Evolutionary conservation across 495 filamentous ascomycete species (phyloP).

Genomic region (Amniculicola lignicola): DNA sequence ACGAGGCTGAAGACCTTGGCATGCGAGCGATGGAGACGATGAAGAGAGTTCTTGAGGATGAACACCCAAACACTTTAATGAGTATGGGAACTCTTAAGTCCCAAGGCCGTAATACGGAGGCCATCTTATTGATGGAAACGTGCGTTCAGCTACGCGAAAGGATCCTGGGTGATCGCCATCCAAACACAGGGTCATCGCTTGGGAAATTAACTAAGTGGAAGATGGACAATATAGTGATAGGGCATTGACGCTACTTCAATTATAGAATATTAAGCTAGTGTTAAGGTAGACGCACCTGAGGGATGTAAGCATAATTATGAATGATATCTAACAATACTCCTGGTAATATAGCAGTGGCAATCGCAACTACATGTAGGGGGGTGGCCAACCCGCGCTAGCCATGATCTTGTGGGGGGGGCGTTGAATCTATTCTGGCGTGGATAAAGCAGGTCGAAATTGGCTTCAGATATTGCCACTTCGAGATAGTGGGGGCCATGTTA

Average conservation of each 20-base stretch:
- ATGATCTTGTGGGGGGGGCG: too few species aligned
- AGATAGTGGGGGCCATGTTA: too few species aligned
- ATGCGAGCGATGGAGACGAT: neutral
- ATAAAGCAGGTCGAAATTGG: too few species aligned
- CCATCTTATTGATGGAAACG: constrained; percentile 10
- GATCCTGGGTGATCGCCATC: constrained; percentile 14
- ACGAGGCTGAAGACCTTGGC: constrained; percentile 12
- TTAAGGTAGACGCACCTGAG: too few species aligned
- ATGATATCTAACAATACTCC: too few species aligned
- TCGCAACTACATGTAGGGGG: too few species aligned
- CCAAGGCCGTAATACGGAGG: constrained; percentile 18
- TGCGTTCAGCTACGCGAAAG: constrained; percentile 10
- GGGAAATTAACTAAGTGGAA: neutral
- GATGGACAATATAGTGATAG: neutral
- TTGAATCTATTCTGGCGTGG: too few species aligned
- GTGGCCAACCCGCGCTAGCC: too few species aligned
- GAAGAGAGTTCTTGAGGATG: neutral
- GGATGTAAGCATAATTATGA: too few species aligned
- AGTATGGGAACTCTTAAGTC: neutral
- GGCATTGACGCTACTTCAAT: neutral
- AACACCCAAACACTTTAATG: constrained; percentile 4
- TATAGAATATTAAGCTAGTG: neutral
- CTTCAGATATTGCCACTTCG: too few species aligned
- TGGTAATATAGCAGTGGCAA: too few species aligned
- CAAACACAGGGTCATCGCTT: neutral